Evolutionary conservation across 805 yeast species (phyloP).

Genomic region (Candida vaughaniae): DNA sequence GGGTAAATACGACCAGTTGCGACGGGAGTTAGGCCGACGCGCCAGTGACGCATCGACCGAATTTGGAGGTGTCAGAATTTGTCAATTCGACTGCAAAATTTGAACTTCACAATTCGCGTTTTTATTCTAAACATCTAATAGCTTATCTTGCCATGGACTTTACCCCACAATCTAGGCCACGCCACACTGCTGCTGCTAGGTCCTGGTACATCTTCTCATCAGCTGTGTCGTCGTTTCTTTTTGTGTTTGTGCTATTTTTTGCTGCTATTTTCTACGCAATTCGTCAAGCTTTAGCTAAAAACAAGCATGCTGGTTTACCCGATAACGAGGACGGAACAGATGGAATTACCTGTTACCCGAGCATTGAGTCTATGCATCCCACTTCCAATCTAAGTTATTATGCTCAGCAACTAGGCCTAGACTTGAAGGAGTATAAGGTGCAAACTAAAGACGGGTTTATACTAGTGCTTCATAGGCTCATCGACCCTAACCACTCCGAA

Average conservation of each 20-base stretch:
- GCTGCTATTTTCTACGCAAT: constrained; percentile 28
- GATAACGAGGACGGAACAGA: constrained; percentile 10
- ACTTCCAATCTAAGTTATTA: constrained; percentile 61
- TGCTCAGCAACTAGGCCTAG: constrained; percentile 58
- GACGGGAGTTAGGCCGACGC: constrained; percentile 30
- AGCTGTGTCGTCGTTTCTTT: constrained; percentile 22
- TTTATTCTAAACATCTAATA: not conserved
- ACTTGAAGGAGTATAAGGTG: constrained; percentile 56
- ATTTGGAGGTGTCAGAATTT: not conserved
- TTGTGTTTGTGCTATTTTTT: constrained; percentile 21
- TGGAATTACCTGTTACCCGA: constrained; percentile 33
- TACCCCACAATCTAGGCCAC: no score
- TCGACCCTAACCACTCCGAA: constrained; percentile 44
- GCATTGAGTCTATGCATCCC: constrained; percentile 30
- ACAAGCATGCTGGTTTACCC: constrained; percentile 29
- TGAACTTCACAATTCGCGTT: no score
- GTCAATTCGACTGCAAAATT: not conserved
- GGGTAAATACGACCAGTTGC: constrained; percentile 50
- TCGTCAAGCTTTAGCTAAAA: constrained; percentile 26
- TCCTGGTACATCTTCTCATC: constrained; percentile 13
- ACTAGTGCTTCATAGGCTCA: constrained; percentile 61
- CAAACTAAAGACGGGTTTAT: constrained; percentile 80
- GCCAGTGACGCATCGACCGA: constrained; percentile 8
- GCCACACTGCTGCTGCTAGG: not conserved
- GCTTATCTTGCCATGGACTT: not conserved